Conservation (phyloP, 2,329 filamentous ascomycete genomes). For the Aspergillus eucalypticola region DNA sequence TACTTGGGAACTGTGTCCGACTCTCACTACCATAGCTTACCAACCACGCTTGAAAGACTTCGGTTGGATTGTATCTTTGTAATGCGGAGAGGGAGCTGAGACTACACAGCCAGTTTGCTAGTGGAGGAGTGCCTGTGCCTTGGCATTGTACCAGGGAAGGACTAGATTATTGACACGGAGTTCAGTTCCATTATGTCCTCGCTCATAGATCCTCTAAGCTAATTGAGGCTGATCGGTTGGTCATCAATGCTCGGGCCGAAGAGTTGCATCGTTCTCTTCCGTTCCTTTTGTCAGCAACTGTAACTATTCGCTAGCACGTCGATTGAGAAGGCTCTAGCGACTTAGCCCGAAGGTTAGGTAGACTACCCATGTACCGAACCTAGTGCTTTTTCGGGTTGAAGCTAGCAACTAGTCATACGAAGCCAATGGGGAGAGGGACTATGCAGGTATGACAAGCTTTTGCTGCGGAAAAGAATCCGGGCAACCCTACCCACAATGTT, state of each 20-base stretch:
- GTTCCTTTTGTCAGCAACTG: not conserved
- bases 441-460: not conserved
- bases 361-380: no score
- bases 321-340: not conserved
- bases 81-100: no score
- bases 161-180: not conserved
- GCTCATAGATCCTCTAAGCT: not conserved
- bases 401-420: no score
- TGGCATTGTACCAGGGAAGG: no score
- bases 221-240: not conserved
- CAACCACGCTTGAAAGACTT: no score
- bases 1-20: no score
- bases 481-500: constrained; percentile 44
- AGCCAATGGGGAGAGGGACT: not conserved
- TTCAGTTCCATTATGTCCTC: not conserved
- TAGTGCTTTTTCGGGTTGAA: no score
- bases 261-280: not conserved
- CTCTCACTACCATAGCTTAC: no score
- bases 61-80: no score
- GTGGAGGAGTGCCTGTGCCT: no score
- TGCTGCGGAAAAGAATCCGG: constrained; percentile 21
- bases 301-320: not conserved
- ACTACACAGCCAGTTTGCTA: no score
- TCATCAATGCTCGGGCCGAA: not conserved
- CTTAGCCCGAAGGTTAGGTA: not conserved